phyloP scores from a whole-genome alignment of 2,329 filamentous ascomycete species.

The Tolypocladium album region DNA sequence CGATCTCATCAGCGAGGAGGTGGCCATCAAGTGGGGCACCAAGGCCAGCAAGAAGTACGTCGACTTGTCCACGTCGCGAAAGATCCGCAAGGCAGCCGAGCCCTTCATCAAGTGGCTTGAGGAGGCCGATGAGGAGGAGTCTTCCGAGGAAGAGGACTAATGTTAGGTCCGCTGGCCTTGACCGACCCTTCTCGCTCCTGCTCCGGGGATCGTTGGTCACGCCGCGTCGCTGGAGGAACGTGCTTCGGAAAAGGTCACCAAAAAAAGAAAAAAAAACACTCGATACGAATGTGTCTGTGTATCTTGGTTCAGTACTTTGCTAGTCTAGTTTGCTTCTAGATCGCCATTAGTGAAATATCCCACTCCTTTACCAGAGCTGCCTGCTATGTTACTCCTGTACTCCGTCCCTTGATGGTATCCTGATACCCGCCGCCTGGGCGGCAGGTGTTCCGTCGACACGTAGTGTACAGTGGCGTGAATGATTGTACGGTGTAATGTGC shows the following conservation, averaged over 20 bases:
- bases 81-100: slow-evolving; percentile 89
- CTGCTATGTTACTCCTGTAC: not conserved
- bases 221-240: not conserved
- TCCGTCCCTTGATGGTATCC: not conserved
- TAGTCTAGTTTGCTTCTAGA: slow-evolving; percentile 8
- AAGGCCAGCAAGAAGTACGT: slow-evolving; percentile 99
- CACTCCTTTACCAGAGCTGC: slow-evolving; percentile 4
- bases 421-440: not conserved
- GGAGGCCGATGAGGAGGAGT: slow-evolving; percentile 68
- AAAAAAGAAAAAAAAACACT: not conserved
- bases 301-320: slow-evolving; percentile 4
- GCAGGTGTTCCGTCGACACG: not conserved
- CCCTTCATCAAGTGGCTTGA: slow-evolving; percentile 92
- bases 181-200: not conserved
- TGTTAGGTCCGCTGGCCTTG: not conserved
- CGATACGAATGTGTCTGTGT: slow-evolving; percentile 1
- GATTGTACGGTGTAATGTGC: not conserved
- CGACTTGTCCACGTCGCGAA: slow-evolving; percentile 79
- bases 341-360: slow-evolving; percentile 8
- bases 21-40: slow-evolving; percentile 80
- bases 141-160: slow-evolving; percentile 44
- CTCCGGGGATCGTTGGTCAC: not conserved
- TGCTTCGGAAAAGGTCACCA: not conserved
- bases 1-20: slow-evolving; percentile 80
- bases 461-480: not conserved